phyloP scores from a whole-genome alignment of 495 filamentous ascomycete species.

The Penicillium canescens region DNA sequence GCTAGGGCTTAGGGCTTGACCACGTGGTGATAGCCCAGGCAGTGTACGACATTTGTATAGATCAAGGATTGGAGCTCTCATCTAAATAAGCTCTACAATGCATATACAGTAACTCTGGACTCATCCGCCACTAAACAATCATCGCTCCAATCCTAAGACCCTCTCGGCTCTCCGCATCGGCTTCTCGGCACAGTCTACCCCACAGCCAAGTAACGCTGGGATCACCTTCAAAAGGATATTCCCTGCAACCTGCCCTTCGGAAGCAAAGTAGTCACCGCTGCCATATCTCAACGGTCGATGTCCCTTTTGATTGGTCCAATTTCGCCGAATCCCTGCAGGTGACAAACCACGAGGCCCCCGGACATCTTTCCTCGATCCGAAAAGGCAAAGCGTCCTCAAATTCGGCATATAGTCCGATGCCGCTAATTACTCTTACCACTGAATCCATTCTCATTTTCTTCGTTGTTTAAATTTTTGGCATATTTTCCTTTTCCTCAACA shows the following conservation, averaged over 20 bases:
- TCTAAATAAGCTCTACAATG: not conserved
- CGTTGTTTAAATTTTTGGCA: not conserved
- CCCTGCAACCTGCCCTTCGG: not conserved
- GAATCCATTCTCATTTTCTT: not conserved
- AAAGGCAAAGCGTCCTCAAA: not conserved
- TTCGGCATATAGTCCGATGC: slow-evolving; percentile 1
- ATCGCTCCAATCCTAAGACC: no score
- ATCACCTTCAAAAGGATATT: not conserved
- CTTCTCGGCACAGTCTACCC: slow-evolving; percentile 21
- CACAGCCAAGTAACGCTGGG: slow-evolving; percentile 9
- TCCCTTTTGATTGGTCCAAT: slow-evolving; percentile 9
- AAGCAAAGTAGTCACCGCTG: not conserved
- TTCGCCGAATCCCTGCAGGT: slow-evolving; percentile 7
- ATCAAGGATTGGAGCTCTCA: not conserved
- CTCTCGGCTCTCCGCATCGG: slow-evolving; percentile 20
- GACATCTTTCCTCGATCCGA: slow-evolving; percentile 9
- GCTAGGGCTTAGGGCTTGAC: slow-evolving; percentile 20
- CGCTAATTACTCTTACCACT: not conserved
- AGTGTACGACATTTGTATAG: no score
- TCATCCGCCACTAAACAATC: no score
- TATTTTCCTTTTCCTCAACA: not conserved
- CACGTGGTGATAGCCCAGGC: no score
- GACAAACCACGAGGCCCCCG: slow-evolving; percentile 2
- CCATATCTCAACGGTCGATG: no score
- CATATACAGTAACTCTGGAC: no score